Conservation (phyloP, 2,329 filamentous ascomycete genomes). For the Neobulgaria alba region DNA sequence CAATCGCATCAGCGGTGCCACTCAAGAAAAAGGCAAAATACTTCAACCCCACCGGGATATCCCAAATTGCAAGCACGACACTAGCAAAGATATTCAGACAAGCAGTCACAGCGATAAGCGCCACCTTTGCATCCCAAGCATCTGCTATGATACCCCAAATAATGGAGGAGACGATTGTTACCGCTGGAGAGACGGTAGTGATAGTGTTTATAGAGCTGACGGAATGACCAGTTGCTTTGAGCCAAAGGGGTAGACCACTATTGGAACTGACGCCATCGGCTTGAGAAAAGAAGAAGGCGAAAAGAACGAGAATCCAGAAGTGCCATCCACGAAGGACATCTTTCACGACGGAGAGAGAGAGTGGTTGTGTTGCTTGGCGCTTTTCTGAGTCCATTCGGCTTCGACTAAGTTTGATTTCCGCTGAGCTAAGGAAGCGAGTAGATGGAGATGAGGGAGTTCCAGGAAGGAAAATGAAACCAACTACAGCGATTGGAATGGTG, state of each 20-base stretch:
- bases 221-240: constrained; percentile 4
- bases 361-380: too few relatives aligned
- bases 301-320: too few relatives aligned
- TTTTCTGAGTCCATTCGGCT: too few relatives aligned
- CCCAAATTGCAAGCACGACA: constrained; percentile 26
- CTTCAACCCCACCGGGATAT: constrained; percentile 26
- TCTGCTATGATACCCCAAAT: constrained; percentile 9
- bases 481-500: too few relatives aligned
- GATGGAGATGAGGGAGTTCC: too few relatives aligned
- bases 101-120: constrained; percentile 8
- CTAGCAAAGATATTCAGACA: constrained; percentile 20
- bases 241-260: constrained; percentile 8
- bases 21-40: constrained; percentile 28
- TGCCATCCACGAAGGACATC: too few relatives aligned
- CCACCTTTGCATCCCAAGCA: constrained; percentile 9
- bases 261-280: too few relatives aligned
- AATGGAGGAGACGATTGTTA: constrained; percentile 7
- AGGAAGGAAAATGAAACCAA: too few relatives aligned
- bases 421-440: too few relatives aligned
- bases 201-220: constrained; percentile 7
- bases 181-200: constrained; percentile 5
- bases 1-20: constrained; percentile 28
- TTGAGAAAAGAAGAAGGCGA: too few relatives aligned
- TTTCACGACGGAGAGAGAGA: too few relatives aligned
- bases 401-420: too few relatives aligned